Evolutionary conservation across 2,329 filamentous ascomycete species (phyloP).

Genomic region (Monosporascus sp.): DNA sequence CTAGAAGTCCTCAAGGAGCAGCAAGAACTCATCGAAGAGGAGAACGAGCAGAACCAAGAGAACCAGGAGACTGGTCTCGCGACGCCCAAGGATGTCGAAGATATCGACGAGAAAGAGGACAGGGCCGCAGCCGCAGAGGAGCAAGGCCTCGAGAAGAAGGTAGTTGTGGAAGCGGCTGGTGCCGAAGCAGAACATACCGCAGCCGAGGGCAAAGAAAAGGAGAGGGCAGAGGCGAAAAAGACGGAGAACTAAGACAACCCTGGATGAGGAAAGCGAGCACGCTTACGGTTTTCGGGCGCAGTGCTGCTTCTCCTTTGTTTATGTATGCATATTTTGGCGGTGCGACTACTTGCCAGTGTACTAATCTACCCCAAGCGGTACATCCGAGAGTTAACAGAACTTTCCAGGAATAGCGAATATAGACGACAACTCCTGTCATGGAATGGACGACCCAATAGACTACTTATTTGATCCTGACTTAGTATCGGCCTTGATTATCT

Average conservation of each 20-base stretch:
- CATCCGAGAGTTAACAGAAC: constrained; percentile 8
- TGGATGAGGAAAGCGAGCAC: neutral
- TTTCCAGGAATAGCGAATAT: constrained; percentile 6
- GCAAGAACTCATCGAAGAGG: constrained; percentile 94
- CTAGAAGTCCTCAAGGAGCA: constrained; percentile 98
- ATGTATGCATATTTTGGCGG: constrained; percentile 2
- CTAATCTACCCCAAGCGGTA: constrained; percentile 4
- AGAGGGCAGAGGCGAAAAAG: constrained; percentile 14
- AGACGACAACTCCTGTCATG: constrained; percentile 11
- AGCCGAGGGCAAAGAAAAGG: constrained; percentile 28
- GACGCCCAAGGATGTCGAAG: constrained; percentile 76
- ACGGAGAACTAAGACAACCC: constrained; percentile 11
- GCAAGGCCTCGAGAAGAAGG: constrained; percentile 40
- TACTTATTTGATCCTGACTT: neutral
- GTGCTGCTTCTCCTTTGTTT: constrained; percentile 25
- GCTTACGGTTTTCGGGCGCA: neutral
- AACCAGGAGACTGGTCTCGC: constrained; percentile 70
- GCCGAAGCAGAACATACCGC: constrained; percentile 44
- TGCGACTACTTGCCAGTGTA: constrained; percentile 10
- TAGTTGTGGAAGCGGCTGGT: constrained; percentile 49
- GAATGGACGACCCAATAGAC: constrained; percentile 12
- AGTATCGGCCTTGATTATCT: neutral
- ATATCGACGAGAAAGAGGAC: constrained; percentile 94
- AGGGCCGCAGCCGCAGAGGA: constrained; percentile 49
- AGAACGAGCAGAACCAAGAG: constrained; percentile 85